Percentiles rank a stretch among this genome's conserved stretches.
Conservation (phyloP, 176 grass and related monocot species). For the Phoenix dactylifera region DNA sequence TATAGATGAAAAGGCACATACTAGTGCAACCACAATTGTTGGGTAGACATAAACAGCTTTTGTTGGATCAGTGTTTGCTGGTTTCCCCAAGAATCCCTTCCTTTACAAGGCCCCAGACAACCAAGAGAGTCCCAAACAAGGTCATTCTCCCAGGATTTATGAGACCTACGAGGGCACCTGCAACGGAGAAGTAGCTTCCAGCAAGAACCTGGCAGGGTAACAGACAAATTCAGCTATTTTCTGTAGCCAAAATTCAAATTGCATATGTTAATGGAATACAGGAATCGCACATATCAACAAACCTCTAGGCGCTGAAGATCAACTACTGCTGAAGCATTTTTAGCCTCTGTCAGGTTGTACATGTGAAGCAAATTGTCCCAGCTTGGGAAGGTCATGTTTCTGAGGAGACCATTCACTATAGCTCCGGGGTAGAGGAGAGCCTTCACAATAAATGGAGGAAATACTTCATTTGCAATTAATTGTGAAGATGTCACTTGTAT, state of each 20-base stretch:
- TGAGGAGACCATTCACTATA: constrained; percentile 37
- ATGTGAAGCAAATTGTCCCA: constrained; percentile 64
- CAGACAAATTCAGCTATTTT: not conserved
- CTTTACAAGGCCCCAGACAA: constrained; percentile 92
- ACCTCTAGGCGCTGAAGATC: constrained; percentile 91
- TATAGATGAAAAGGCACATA: constrained; percentile 72
- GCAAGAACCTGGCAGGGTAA: constrained; percentile 53
- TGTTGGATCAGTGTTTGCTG: constrained; percentile 34
- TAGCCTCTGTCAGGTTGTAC: constrained; percentile 79
- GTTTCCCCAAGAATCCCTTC: constrained; percentile 65
- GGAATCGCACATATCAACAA: not conserved
- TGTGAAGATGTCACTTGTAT: constrained; percentile 86
- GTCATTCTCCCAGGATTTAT: constrained; percentile 92
- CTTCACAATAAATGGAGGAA: constrained; percentile 66
- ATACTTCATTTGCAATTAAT: constrained; percentile 86
- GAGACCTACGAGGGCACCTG: constrained; percentile 61
- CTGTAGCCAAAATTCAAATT: no score
- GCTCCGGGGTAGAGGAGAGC: constrained; percentile 75
- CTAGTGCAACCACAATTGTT: constrained; percentile 58
- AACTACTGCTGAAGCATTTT: constrained; percentile 63
- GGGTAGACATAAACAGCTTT: constrained; percentile 79
- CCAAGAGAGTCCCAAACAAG: constrained; percentile 77
- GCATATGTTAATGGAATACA: no score
- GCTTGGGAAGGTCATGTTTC: constrained; percentile 45
- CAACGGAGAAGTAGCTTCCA: constrained; percentile 94